These are phyloP conservation scores for Diaporthe sp. DNA, from an alignment of 2,329 filamentous ascomycete species.

Conservation along the genomic window DNA sequence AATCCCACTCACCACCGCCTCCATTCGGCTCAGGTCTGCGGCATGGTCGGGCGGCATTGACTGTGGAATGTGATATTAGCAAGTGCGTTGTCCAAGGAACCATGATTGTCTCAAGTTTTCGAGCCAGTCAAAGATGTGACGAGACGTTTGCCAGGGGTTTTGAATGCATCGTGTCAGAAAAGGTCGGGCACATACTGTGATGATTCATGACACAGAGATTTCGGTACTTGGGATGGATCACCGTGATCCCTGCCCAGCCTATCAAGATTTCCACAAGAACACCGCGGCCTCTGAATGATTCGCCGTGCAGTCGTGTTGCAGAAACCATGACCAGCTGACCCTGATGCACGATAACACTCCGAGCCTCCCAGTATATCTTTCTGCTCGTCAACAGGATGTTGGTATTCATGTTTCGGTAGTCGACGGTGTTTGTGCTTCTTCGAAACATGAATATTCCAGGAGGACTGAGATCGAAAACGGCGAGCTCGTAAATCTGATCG, in stretches of 20 bases:
- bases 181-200: background rate
- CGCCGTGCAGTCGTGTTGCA: background rate
- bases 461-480: background rate
- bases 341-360: background rate
- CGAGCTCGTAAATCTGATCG: background rate
- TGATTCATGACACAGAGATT: background rate
- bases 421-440: no score
- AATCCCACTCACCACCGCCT: background rate
- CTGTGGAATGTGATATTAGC: background rate
- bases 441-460: background rate
- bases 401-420: background rate
- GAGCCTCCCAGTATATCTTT: background rate
- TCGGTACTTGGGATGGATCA: background rate
- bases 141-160: no score
- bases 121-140: no score
- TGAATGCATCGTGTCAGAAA: no score
- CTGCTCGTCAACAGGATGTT: background rate
- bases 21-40: background rate
- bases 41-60: background rate
- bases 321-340: background rate
- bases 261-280: background rate
- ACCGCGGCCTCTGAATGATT: rapidly evolving
- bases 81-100: background rate
- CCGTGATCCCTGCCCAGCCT: background rate
- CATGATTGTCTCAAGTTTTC: no score